These are phyloP conservation scores for Cladosporium sp. DNA, from an alignment of 2,329 filamentous ascomycete species.

Conservation along the genomic window DNA sequence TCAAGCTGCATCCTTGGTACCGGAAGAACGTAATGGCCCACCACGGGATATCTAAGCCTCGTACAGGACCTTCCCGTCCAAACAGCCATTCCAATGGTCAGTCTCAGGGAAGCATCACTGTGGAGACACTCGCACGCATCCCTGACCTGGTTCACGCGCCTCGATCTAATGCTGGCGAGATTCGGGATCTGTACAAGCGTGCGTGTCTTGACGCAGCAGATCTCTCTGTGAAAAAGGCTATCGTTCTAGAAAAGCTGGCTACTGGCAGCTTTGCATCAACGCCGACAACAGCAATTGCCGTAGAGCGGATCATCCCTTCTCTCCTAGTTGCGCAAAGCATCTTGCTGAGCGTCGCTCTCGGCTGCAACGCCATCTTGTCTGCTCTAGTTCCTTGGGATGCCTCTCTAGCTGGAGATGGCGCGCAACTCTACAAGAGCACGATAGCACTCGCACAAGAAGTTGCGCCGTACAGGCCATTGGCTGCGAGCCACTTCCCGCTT, in stretches of 20 bases:
- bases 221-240: neutral
- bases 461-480: conserved; percentile 1
- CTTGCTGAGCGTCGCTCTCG: neutral
- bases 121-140: neutral
- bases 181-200: neutral
- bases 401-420: neutral
- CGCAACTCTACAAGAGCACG: neutral
- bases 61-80: neutral
- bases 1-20: conserved; percentile 10
- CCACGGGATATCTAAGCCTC: neutral
- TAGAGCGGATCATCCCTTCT: neutral
- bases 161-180: neutral
- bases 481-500: conserved; percentile 7
- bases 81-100: neutral
- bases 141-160: neutral
- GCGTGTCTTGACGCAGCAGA: conserved; percentile 1
- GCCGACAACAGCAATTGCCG: neutral
- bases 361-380: conserved; percentile 5
- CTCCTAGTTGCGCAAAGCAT: conserved; percentile 6
- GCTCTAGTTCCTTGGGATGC: neutral
- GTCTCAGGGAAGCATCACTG: neutral
- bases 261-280: neutral
- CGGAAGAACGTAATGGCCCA: neutral
- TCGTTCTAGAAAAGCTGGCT: neutral
- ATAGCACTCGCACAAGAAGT: neutral